These are phyloP conservation scores for Mycena amicta DNA, from an alignment of 768 basidiomycete species.

Conservation along the genomic window DNA sequence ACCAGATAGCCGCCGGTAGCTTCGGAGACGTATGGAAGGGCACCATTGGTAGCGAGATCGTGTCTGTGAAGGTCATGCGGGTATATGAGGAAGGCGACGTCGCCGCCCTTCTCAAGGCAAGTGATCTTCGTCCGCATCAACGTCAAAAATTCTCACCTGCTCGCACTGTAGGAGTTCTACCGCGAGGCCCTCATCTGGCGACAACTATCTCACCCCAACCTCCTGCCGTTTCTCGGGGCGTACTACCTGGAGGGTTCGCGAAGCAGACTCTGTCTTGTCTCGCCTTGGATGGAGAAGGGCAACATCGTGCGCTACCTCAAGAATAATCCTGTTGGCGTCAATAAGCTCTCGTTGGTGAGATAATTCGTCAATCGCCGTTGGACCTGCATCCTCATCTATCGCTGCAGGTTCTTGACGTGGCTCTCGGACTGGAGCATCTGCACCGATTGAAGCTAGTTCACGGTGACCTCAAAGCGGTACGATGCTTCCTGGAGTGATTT, in stretches of 20 bases:
- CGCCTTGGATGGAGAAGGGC: slow-evolving; percentile 42
- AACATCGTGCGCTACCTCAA: slow-evolving; percentile 33
- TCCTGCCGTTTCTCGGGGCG: slow-evolving; percentile 35
- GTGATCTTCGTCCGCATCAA: too few species aligned
- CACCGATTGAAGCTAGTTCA: slow-evolving; percentile 29
- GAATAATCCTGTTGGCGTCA: slow-evolving; percentile 22
- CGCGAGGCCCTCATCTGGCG: slow-evolving; percentile 30
- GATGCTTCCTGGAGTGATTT: too few species aligned
- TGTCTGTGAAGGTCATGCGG: slow-evolving; percentile 20
- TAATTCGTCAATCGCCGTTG: too few species aligned
- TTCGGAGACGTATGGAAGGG: slow-evolving; percentile 22
- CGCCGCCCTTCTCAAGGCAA: slow-evolving; percentile 12
- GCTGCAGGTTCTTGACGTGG: slow-evolving; percentile 28
- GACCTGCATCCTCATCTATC: background rate
- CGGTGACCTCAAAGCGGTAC: slow-evolving; percentile 34
- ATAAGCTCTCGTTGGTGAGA: slow-evolving; percentile 34
- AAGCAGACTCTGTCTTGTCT: slow-evolving; percentile 30
- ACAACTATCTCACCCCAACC: slow-evolving; percentile 33
- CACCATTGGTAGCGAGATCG: slow-evolving; percentile 6
- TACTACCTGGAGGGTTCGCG: slow-evolving; percentile 24
- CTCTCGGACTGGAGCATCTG: slow-evolving; percentile 24
- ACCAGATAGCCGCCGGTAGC: slow-evolving; percentile 13
- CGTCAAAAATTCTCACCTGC: slow-evolving; percentile 1
- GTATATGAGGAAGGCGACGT: slow-evolving; percentile 15
- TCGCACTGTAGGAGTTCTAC: slow-evolving; percentile 15